Evolutionary conservation across 164 flowering plant species (phyloP).

Genomic region (Warburgia ugandensis): DNA sequence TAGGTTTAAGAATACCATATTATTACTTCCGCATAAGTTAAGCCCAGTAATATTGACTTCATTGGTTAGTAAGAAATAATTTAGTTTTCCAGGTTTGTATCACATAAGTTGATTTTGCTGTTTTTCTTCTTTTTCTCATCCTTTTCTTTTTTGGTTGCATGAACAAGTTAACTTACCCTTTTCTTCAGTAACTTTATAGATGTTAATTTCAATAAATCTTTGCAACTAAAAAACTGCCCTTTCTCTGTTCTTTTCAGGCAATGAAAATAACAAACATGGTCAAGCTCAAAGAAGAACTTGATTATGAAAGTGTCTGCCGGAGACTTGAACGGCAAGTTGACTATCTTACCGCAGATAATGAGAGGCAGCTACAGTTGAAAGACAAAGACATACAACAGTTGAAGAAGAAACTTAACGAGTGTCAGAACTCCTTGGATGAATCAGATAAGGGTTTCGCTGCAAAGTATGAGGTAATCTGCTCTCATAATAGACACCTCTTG

Average conservation of each 20-base stretch:
- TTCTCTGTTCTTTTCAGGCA: conserved; percentile 56
- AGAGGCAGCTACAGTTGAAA: conserved; percentile 54
- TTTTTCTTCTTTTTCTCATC: too few relatives aligned
- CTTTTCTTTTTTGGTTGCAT: too few relatives aligned
- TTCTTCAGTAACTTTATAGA: too few relatives aligned
- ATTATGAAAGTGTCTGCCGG: conserved; percentile 78
- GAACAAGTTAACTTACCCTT: too few relatives aligned
- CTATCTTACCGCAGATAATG: conserved; percentile 63
- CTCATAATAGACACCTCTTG: neutral
- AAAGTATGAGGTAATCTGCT: conserved; percentile 63
- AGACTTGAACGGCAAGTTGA: conserved; percentile 75
- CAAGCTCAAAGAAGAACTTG: conserved; percentile 87
- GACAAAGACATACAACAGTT: conserved; percentile 39
- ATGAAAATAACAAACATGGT: conserved; percentile 75
- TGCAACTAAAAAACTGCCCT: too few relatives aligned
- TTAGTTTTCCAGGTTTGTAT: too few relatives aligned
- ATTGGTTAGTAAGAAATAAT: too few relatives aligned
- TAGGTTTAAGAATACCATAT: too few relatives aligned
- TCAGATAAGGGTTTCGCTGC: conserved; percentile 39
- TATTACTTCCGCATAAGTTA: too few relatives aligned
- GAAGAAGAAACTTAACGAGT: conserved; percentile 42
- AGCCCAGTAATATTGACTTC: too few relatives aligned
- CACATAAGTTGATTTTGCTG: too few relatives aligned
- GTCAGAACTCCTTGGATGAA: conserved; percentile 43
- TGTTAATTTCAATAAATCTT: too few relatives aligned